Base-by-base conservation (phyloP, 768 basidiomycete genomes). In the Boletales sp. region DNA sequence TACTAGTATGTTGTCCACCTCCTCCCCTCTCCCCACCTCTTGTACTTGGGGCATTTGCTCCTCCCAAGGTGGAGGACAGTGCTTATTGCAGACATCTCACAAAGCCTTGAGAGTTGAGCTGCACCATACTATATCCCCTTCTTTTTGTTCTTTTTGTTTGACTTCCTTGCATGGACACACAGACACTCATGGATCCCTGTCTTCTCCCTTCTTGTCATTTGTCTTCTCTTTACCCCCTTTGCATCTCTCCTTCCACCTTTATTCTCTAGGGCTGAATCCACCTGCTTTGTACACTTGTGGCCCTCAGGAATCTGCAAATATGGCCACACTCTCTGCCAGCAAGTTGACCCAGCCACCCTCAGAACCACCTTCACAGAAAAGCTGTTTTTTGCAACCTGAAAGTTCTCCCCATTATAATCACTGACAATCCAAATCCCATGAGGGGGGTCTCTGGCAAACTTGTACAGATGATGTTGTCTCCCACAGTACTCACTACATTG, bases 1-100 rank as follows among this genome's bases (percentile, higher is more conserved):
- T 60, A 56, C 62, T 56, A 74, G 73, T 75, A 75, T 74, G 74
- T 75, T 74, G 65, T 75, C 71, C 62, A 67, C 74, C 66, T 74
- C 70, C 59, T 72, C 64, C 63, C 68, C 66, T 59, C 53, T 56
- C 63, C 60, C 54, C 56, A 63, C 66, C 67, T 58, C 59, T 63
- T 66, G 67, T 68, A 58, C 59, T 61, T 58, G 66, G 66, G 68
- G 64, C 58, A 49, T 56, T 57, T 62, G 57, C 69, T 73, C 73
- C 67, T 68, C 69, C 69, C 67, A 55, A 63, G 65, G 69, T 61
- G 63, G 61, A 69, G 65, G 65, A 57, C 69, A 48, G 34, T 59
- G 61, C 60, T 52, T 53, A 48, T 63, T 50, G 66, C 66, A 63
- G 57, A 57, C 62, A 67, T 75, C 71, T 72, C 47, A 69, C 62